Evolutionary conservation across 208 protist species (phyloP).

Genomic region (Acanthamoeba triangularis): DNA sequence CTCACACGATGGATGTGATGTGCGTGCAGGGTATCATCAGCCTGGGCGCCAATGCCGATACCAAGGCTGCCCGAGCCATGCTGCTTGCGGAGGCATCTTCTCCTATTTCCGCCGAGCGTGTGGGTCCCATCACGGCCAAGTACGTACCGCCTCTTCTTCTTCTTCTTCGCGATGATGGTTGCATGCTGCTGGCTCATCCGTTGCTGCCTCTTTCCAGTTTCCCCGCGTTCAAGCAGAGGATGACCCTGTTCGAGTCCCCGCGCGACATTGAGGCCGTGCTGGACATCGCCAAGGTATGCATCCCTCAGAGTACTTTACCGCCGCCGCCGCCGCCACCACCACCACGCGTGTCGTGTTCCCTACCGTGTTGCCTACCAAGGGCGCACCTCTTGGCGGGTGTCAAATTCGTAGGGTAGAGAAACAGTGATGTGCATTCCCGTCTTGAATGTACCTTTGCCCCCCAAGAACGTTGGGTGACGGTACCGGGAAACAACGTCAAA

Average conservation of each 20-base stretch:
- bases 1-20: not conserved
- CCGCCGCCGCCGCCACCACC: no score
- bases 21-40: not conserved
- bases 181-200: not conserved
- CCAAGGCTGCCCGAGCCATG: not conserved
- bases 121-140: constrained; percentile 68
- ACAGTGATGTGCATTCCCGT: not conserved
- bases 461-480: not conserved
- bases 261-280: constrained; percentile 52
- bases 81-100: not conserved
- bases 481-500: not conserved
- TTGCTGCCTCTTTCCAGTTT: constrained; percentile 10
- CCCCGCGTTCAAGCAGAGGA: constrained; percentile 72
- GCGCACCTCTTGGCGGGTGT: not conserved
- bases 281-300: constrained; percentile 66
- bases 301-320: not conserved
- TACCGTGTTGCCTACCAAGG: constrained; percentile 6
- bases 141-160: not conserved
- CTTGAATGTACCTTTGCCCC: not conserved
- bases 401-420: constrained; percentile 39
- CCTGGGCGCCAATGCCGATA: constrained; percentile 24
- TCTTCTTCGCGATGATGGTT: not conserved
- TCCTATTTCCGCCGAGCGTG: not conserved
- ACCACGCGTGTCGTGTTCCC: not conserved
- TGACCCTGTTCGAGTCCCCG: constrained; percentile 63